Percentiles rank a stretch among this genome's conserved stretches.
phyloP scores from a whole-genome alignment of 768 basidiomycete species.

The Xerocomellus intermedius region DNA sequence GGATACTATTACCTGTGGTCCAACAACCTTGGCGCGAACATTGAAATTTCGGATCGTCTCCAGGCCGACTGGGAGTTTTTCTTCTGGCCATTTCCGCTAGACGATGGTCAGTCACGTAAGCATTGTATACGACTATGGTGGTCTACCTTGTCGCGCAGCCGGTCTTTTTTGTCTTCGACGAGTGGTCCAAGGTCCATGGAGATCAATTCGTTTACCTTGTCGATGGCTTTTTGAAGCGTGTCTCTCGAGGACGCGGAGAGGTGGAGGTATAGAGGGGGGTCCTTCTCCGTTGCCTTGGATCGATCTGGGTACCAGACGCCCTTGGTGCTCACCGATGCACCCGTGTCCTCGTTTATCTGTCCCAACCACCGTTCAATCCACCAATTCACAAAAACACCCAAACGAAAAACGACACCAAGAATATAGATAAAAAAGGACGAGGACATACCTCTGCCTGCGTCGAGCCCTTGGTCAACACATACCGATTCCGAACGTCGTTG shows the following conservation, averaged over 20 bases:
- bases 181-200: conserved; percentile 74
- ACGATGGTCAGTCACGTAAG: conserved; percentile 10
- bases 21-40: conserved; percentile 95
- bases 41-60: conserved; percentile 96
- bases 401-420: not conserved
- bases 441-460: conserved; percentile 84
- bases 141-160: conserved; percentile 61
- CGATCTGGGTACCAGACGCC: conserved; percentile 97
- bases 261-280: conserved; percentile 92
- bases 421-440: not conserved
- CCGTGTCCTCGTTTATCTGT: conserved; percentile 90
- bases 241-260: conserved; percentile 76
- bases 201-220: conserved; percentile 72
- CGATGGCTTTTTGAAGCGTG: conserved; percentile 61
- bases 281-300: conserved; percentile 84
- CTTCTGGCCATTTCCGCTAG: conserved; percentile 97
- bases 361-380: conserved; percentile 3
- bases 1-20: conserved; percentile 67
- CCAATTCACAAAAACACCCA: not conserved
- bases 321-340: conserved; percentile 89
- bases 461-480: conserved; percentile 88
- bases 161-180: conserved; percentile 75
- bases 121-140: not conserved
- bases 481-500: conserved; percentile 93
- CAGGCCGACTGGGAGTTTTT: conserved; percentile 85